A percentile compares a stretch with the other conserved stretches of the same genome.
Conservation (phyloP, 768 basidiomycete species). For the Boletellus ananas region DNA sequence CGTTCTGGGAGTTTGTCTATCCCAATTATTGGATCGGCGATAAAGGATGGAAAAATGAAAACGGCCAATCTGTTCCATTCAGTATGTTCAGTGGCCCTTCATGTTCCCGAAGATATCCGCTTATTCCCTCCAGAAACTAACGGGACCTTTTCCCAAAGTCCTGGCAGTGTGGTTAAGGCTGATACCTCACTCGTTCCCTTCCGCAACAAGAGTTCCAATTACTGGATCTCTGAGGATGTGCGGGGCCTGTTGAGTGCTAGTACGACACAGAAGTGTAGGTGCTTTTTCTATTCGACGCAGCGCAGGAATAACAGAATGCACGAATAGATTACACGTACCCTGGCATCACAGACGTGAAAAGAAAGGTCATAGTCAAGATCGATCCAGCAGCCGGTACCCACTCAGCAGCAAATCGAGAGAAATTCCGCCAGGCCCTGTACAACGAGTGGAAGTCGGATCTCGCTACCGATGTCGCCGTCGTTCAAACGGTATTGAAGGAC, state of each 20-base stretch:
- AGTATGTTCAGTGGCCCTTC: too few species aligned
- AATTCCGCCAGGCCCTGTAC: too few species aligned
- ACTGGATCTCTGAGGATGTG: conserved; percentile 15
- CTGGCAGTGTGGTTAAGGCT: too few species aligned
- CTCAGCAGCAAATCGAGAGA: too few species aligned
- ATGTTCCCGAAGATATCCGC: too few species aligned
- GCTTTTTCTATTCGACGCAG: neutral
- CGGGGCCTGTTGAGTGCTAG: conserved; percentile 5
- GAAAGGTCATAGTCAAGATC: too few species aligned
- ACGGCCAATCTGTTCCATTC: conserved; percentile 6
- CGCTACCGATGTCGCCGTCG: too few species aligned
- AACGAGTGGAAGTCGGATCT: too few species aligned
- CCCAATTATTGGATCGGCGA: conserved; percentile 15
- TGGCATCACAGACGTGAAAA: conserved; percentile 5
- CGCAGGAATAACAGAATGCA: neutral
- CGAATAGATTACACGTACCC: conserved; percentile 21
- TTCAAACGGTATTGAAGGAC: too few species aligned
- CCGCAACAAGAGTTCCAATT: conserved; percentile 4
- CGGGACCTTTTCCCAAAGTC: too few species aligned
- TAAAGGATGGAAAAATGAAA: conserved; percentile 7
- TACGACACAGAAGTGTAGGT: conserved; percentile 6
- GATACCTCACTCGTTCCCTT: conserved; percentile 9
- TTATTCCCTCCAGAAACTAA: too few species aligned
- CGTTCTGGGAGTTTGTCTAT: conserved; percentile 22
- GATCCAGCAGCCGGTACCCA: too few species aligned